Evolutionary conservation across 192 early-diverging fungal species (phyloP), one percentile per base, ranked within the genome.

Genomic region (Backusella mclennaniae): DNA sequence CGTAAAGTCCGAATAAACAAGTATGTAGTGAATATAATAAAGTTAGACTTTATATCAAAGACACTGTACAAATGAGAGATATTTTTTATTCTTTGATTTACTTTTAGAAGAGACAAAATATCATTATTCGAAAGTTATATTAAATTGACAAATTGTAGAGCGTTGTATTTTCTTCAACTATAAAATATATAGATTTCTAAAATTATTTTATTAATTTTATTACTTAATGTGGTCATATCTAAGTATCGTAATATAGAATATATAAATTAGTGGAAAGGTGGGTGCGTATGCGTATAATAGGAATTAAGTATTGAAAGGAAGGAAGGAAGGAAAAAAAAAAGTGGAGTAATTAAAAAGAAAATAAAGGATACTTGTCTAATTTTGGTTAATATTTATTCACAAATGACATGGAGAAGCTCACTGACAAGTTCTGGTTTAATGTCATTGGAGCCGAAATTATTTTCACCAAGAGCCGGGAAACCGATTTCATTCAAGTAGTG

Each of bases 401-500:
- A 71, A 7, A 71, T 71, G 39, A 46, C 21, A 49, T 39, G 70
- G 12, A 71, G 21, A 19, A 71, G 29, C 42, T 71, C 41, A 6
- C 70, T 71, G 19, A 49, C 39, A 5, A 71, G 42, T 31, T 39
- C 44, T 5, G 70, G 39, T 31, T 39, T 46, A 8, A 71, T 44
- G 42, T 31, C 41, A 31, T 39, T 49, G 15, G 70, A 49, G 38
- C 67, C 73, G 69, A 69, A 73, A 12, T 68, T 79, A 7, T 66
- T 46, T 53, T 79, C 77, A 29, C 41, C 77, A 26, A 88, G 66
- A 38, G 83, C 79, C 21, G 77, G 76, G 69, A 86, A 88, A 9
- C 87, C 85, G 9, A 85, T 63, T 63, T 86, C 81, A 11, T 84
- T 81, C 19, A 88, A 70, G 29, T 84, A 85, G 6, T 80, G 76